Percentiles rank a stretch among this genome's conserved stretches.
Conservation (phyloP, 805 yeast species). For the Myxozyma mucilagina region DNA sequence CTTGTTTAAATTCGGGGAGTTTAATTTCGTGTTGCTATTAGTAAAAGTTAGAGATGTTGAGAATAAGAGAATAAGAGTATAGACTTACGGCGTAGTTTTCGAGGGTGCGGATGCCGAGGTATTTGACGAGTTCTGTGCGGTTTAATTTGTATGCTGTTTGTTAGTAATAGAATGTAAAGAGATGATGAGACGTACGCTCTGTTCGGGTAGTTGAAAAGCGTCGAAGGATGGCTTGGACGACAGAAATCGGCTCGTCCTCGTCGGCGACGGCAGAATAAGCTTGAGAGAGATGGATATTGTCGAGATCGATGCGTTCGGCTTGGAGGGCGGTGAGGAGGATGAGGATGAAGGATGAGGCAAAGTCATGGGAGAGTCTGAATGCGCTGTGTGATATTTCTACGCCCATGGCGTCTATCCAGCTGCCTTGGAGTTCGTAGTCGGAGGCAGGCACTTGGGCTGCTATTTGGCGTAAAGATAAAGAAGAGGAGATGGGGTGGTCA, state of each 20-base stretch:
- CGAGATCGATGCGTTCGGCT: slow-evolving; percentile 30
- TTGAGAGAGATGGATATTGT: slow-evolving; percentile 28
- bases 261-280: slow-evolving; percentile 34
- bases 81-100: slow-evolving; percentile 40
- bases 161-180: background rate
- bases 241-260: slow-evolving; percentile 43
- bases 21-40: slow-evolving; percentile 5
- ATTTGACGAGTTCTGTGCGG: slow-evolving; percentile 48
- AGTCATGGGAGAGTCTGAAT: slow-evolving; percentile 38
- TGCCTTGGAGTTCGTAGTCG: slow-evolving; percentile 49
- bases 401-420: slow-evolving; percentile 60
- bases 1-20: slow-evolving; percentile 28
- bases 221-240: slow-evolving; percentile 53
- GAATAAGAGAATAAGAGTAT: slow-evolving; percentile 36
- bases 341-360: slow-evolving; percentile 34
- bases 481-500: slow-evolving; percentile 12
- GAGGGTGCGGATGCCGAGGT: slow-evolving; percentile 65
- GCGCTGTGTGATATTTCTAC: slow-evolving; percentile 50
- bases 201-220: slow-evolving; percentile 45
- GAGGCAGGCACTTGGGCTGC: slow-evolving; percentile 51
- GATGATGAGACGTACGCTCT: slow-evolving; percentile 16
- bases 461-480: slow-evolving; percentile 1
- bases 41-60: background rate
- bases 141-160: slow-evolving; percentile 45
- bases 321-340: slow-evolving; percentile 36